Evolutionary conservation across 169 alveolate genomes (phyloP).

Genomic region (Plasmodium berghei): DNA sequence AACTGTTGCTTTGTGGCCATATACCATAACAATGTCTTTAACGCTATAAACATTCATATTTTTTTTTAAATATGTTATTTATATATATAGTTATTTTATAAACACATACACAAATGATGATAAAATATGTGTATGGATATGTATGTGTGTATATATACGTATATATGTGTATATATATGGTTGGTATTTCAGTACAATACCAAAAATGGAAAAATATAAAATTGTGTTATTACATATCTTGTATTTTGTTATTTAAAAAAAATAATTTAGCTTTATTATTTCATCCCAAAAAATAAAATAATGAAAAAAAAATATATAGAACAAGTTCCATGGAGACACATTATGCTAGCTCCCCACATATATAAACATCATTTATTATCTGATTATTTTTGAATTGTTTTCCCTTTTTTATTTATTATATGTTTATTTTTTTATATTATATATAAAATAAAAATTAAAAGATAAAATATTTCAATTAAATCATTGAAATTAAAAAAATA

Average conservation of each 20-base stretch:
- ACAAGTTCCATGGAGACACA: too few relatives aligned
- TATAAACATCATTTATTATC: too few relatives aligned
- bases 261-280: too few relatives aligned
- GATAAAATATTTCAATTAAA: constrained; percentile 23
- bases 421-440: too few relatives aligned
- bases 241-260: too few relatives aligned
- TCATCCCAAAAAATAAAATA: too few relatives aligned
- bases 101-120: background rate
- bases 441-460: too few relatives aligned
- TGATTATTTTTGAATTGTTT: too few relatives aligned
- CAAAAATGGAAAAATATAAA: background rate
- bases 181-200: background rate
- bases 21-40: constrained; percentile 60
- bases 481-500: constrained; percentile 3
- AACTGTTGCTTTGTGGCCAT: constrained; percentile 56
- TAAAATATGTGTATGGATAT: background rate
- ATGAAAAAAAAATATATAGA: too few relatives aligned
- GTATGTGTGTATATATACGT: background rate
- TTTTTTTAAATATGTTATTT: background rate
- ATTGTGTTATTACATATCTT: too few relatives aligned
- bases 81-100: background rate
- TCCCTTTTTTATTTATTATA: too few relatives aligned
- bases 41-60: constrained; percentile 31
- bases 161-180: background rate
- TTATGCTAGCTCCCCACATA: too few relatives aligned